phyloP scores from a whole-genome alignment of 352 stramenopile species.

The Phytopythium aichiense region DNA sequence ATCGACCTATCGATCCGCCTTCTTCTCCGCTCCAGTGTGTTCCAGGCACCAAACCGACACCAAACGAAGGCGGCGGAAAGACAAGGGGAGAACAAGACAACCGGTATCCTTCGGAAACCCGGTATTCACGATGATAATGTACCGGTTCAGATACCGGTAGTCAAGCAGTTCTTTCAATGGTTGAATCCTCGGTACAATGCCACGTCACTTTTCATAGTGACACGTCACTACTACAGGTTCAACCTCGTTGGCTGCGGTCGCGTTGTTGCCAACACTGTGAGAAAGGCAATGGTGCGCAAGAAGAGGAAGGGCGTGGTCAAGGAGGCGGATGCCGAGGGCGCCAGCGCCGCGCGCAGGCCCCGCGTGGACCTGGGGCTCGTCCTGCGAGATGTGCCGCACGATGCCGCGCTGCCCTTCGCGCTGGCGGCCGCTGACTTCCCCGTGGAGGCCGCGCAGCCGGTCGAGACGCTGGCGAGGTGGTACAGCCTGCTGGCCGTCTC shows the following conservation, averaged over 20 bases:
- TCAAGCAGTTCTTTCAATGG: too few relatives aligned
- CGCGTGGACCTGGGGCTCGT: constrained; percentile 27
- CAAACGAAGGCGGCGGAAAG: neutral
- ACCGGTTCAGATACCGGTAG: neutral
- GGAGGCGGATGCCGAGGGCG: constrained; percentile 28
- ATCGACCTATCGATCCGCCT: constrained; percentile 13
- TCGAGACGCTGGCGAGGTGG: constrained; percentile 31
- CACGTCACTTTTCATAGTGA: neutral
- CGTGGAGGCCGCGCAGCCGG: constrained; percentile 10
- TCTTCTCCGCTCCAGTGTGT: neutral
- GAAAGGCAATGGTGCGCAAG: constrained; percentile 80
- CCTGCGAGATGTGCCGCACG: constrained; percentile 20
- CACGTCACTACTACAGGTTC: neutral
- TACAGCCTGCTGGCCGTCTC: constrained; percentile 32
- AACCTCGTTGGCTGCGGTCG: neutral
- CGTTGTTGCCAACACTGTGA: too few relatives aligned
- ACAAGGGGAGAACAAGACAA: neutral
- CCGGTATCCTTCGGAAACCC: too few relatives aligned
- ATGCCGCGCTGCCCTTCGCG: constrained; percentile 30
- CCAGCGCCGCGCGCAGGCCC: constrained; percentile 16
- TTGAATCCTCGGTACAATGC: neutral
- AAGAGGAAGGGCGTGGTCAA: constrained; percentile 76
- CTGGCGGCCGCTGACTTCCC: constrained; percentile 21
- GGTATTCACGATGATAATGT: too few relatives aligned
- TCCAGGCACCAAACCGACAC: too few relatives aligned